phyloP scores from a whole-genome alignment of 2,329 filamentous ascomycete species.

The Diplodia sapinea region DNA sequence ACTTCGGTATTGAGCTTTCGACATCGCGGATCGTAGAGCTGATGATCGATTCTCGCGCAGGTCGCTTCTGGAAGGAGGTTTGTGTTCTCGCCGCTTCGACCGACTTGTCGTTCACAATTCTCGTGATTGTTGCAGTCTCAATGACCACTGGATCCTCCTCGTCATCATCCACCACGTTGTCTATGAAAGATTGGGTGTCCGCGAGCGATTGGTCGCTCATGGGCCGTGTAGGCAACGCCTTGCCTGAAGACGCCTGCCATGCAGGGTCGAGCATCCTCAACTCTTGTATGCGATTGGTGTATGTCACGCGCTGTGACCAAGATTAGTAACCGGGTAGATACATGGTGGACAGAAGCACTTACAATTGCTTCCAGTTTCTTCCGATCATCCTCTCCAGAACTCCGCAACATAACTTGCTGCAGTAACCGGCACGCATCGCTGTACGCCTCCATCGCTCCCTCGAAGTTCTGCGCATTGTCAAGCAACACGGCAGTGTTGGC shows the following conservation, averaged over 20 bases:
- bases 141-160: conserved; percentile 52
- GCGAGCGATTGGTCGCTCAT: conserved; percentile 64
- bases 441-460: conserved; percentile 89
- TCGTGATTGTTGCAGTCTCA: conserved; percentile 60
- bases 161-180: conserved; percentile 45
- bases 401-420: conserved; percentile 84
- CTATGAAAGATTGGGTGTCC: conserved; percentile 41
- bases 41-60: conserved; percentile 46
- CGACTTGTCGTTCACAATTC: conserved; percentile 55
- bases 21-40: conserved; percentile 51
- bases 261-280: conserved; percentile 72
- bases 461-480: conserved; percentile 94
- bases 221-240: conserved; percentile 75
- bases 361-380: conserved; percentile 93
- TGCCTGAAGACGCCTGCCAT: conserved; percentile 61
- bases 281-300: conserved; percentile 87
- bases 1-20: conserved; percentile 42
- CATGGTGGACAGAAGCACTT: conserved; percentile 52
- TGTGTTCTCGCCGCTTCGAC: conserved; percentile 35
- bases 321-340: background rate
- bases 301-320: conserved; percentile 74
- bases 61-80: conserved; percentile 5
- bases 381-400: conserved; percentile 82
- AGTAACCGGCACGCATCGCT: conserved; percentile 86
- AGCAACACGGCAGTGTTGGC: conserved; percentile 94